phyloP scores from a whole-genome alignment of 2,329 filamentous ascomycete species.

The Cadophora malorum region DNA sequence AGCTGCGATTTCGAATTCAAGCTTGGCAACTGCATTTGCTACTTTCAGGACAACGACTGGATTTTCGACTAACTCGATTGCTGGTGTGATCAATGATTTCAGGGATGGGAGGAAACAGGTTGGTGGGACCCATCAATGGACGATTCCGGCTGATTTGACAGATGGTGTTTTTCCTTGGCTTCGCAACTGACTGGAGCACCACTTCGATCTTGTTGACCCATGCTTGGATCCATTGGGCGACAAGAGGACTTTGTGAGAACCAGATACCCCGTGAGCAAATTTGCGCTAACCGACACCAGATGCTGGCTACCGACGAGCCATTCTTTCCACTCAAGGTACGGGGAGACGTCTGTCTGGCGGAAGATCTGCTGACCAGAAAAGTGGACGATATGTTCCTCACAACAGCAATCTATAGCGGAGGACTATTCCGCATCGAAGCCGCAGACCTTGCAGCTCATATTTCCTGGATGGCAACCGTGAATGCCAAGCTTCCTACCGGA shows the following conservation, averaged over 20 bases:
- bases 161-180: constrained; percentile 65
- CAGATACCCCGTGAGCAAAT: no score
- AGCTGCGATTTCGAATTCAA: constrained; percentile 58
- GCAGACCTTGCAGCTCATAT: constrained; percentile 53
- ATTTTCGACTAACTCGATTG: constrained; percentile 51
- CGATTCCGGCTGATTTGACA: constrained; percentile 14
- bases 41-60: constrained; percentile 55
- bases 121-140: neutral
- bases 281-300: constrained; percentile 28
- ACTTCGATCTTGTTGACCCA: constrained; percentile 33
- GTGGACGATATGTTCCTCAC: constrained; percentile 66
- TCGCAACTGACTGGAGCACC: constrained; percentile 50
- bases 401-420: constrained; percentile 20
- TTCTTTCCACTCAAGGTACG: constrained; percentile 33
- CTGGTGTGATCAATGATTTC: constrained; percentile 65
- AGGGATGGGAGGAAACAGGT: constrained; percentile 57
- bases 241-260: constrained; percentile 32
- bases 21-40: constrained; percentile 61
- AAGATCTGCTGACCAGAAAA: neutral
- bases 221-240: constrained; percentile 37
- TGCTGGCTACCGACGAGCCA: constrained; percentile 32
- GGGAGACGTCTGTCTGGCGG: no score
- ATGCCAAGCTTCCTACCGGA: constrained; percentile 54
- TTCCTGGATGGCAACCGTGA: constrained; percentile 50
- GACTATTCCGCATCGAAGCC: constrained; percentile 55